Evolutionary conservation across 106 monocot species (phyloP).

Genomic region (Dioscorea dumetorum): DNA sequence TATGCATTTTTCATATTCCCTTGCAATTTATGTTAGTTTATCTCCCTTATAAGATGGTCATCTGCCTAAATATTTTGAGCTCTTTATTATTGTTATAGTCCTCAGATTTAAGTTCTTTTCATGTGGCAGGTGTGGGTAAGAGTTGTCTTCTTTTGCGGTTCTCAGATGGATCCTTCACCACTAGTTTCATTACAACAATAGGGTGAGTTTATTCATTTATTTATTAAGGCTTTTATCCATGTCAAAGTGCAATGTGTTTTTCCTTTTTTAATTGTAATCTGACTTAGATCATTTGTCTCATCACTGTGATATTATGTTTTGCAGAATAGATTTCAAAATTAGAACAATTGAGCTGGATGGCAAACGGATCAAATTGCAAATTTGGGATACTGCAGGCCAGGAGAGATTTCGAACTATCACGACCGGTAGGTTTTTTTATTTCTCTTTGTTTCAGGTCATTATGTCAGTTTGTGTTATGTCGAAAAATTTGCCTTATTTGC

Average conservation of each 20-base stretch:
- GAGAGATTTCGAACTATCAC: constrained; percentile 68
- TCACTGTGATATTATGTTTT: background rate
- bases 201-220: constrained; percentile 23
- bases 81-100: no score
- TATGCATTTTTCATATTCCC: no score
- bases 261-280: background rate
- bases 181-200: constrained; percentile 78
- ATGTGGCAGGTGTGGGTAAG: constrained; percentile 57
- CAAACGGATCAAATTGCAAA: constrained; percentile 67
- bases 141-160: constrained; percentile 84
- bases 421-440: constrained; percentile 29
- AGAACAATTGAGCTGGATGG: constrained; percentile 76
- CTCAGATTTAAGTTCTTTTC: no score
- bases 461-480: no score
- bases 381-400: constrained; percentile 79
- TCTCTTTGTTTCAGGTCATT: no score
- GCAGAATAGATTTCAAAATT: constrained; percentile 75
- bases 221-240: no score
- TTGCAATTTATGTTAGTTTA: no score
- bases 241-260: no score
- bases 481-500: no score
- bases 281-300: background rate
- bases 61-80: no score
- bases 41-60: no score
- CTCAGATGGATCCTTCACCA: constrained; percentile 80